phyloP scores from a whole-genome alignment of 352 stramenopile genomes.

The Pythium insidiosum region DNA sequence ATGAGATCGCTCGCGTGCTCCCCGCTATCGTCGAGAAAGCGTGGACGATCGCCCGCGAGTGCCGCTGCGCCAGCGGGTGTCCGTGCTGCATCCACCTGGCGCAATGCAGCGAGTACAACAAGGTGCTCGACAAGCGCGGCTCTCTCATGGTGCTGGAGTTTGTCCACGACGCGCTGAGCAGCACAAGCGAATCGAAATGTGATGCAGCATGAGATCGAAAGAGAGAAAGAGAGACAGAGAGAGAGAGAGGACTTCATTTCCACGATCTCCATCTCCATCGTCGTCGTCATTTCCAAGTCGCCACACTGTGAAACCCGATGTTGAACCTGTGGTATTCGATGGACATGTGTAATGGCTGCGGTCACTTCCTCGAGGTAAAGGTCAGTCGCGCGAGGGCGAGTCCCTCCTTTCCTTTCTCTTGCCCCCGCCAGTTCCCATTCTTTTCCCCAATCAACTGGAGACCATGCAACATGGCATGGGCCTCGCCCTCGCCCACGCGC shows the following conservation, averaged over 20 bases:
- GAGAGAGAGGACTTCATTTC: background rate
- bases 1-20: slow-evolving; percentile 61
- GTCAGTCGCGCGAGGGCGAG: too few species aligned
- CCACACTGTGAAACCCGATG: background rate
- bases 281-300: background rate
- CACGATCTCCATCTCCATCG: background rate
- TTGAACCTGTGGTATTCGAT: background rate
- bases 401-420: too few species aligned
- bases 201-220: background rate
- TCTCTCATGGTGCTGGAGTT: slow-evolving; percentile 63
- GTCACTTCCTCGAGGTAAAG: too few species aligned
- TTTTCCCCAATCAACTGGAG: too few species aligned
- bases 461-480: too few species aligned
- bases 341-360: too few species aligned
- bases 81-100: slow-evolving; percentile 83
- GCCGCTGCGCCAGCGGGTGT: slow-evolving; percentile 71
- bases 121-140: slow-evolving; percentile 79
- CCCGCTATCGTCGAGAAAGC: slow-evolving; percentile 46
- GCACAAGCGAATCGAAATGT: background rate
- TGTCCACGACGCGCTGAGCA: slow-evolving; percentile 10
- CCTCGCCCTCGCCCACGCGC: too few species aligned
- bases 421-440: too few species aligned
- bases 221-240: background rate
- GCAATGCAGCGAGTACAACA: slow-evolving; percentile 87
- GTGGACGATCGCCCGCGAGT: slow-evolving; percentile 67